These are phyloP conservation scores for Colletotrichum sp. DNA, from an alignment of 2,329 filamentous ascomycete species.

Conservation along the genomic window DNA sequence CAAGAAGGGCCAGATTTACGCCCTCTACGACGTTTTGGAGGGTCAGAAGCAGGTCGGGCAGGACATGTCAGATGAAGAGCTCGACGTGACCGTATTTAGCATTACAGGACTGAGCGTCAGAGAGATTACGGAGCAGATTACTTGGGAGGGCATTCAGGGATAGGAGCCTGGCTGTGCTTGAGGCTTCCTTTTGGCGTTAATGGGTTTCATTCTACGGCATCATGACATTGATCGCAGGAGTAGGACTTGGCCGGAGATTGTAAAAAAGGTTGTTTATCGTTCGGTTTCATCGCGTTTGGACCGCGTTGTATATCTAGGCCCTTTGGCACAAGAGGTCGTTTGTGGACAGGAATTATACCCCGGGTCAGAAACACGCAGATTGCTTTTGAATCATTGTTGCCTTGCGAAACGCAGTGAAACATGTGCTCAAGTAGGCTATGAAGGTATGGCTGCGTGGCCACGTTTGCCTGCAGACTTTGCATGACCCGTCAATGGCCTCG, in stretches of 20 bases:
- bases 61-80: constrained; percentile 65
- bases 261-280: neutral
- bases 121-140: constrained; percentile 45
- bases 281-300: neutral
- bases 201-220: neutral
- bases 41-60: constrained; percentile 73
- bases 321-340: constrained; percentile 5
- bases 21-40: constrained; percentile 83
- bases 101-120: constrained; percentile 53
- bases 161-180: neutral
- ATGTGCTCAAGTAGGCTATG: neutral
- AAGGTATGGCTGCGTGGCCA: neutral
- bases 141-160: constrained; percentile 46
- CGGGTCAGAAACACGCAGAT: neutral
- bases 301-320: constrained; percentile 17
- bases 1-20: constrained; percentile 82
- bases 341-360: constrained; percentile 14
- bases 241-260: constrained; percentile 10
- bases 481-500: neutral
- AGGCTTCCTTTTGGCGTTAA: constrained; percentile 2
- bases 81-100: constrained; percentile 68
- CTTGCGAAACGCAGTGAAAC: neutral
- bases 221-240: neutral
- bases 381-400: neutral
- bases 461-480: neutral